phyloP scores from a whole-genome alignment of 345 rosid genomes.

The Sisymbrium irio region DNA sequence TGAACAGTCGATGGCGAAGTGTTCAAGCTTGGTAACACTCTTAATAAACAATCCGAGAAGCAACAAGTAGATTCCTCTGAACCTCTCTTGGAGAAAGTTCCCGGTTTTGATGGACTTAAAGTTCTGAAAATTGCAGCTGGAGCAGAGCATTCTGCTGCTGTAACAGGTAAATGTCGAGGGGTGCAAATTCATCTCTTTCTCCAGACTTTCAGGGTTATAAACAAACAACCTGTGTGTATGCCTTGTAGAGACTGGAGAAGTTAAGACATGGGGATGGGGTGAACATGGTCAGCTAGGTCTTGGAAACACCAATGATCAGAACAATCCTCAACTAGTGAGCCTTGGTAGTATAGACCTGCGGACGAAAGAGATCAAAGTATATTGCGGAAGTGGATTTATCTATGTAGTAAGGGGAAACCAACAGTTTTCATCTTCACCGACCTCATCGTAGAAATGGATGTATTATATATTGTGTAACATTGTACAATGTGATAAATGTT shows the following conservation, averaged over 20 bases:
- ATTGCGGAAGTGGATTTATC: conserved; percentile 92
- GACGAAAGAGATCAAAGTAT: conserved; percentile 37
- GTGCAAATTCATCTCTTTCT: not conserved
- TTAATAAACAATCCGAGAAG: conserved; percentile 34
- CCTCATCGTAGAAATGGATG: conserved; percentile 1
- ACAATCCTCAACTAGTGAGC: conserved; percentile 46
- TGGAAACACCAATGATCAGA: conserved; percentile 62
- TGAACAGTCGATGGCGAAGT: conserved; percentile 59
- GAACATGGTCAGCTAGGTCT: conserved; percentile 95
- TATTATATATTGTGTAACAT: conserved; percentile 9
- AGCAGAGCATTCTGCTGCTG: conserved; percentile 83
- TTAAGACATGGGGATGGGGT: conserved; percentile 97
- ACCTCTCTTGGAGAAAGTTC: conserved; percentile 45
- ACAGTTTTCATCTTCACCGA: conserved; percentile 8
- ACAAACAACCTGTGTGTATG: not conserved
- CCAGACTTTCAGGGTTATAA: not conserved
- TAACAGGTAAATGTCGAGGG: conserved; percentile 50
- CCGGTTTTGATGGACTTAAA: conserved; percentile 42
- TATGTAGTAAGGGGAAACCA: conserved; percentile 38
- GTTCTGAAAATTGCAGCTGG: conserved; percentile 68
- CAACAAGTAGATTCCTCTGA: conserved; percentile 34
- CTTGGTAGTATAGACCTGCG: conserved; percentile 23
- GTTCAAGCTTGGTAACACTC: conserved; percentile 63
- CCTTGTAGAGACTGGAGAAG: conserved; percentile 53
- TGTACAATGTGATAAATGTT: conserved; percentile 14